Base-by-base conservation (phyloP, 352 stramenopile genomes). In the Hyaloperonospora brassicae region DNA sequence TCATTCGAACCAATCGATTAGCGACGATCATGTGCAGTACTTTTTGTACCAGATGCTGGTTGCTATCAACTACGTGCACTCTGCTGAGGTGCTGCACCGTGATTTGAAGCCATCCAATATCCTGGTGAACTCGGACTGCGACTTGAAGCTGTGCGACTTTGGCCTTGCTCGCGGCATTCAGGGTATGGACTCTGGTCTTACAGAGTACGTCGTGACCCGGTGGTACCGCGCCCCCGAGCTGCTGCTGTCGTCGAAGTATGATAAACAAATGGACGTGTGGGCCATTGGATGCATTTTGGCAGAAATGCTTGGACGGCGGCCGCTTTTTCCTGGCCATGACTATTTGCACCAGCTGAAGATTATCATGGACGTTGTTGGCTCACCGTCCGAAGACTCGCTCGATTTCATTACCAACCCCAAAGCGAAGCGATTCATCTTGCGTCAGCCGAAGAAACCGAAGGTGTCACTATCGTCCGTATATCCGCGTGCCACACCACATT, bases 141-240 rank as follows among this genome's bases (percentile, higher is more conserved):
- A 90, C 56, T 54, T 90, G 39, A 89, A 89, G 52, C 52, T 90
- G 24, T 90, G 80, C 51, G 80, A 90, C 58, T 90, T 90, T 64
- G 80, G 80, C 5, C 67, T 90, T 27, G 80, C 80, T 43, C 73
- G 80, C 50, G 80, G 80, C 40, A 80, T 90, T 14, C 68, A 90
- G 38, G 83, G 81, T 6, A 61, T 87, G 35, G 80, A 90, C 47
- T 78, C 75, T 14, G 74, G 78, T 21, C 66, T 95, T 2, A 95
- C 86, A 5, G 87, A 96, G 62, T 95, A 96, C 55, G 87, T 96
- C n/a, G 87, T 96, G 23, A 96, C 87, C 35, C 73, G 89, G 25
- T 97, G 89, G 89, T 97, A 97, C 57, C 76, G 89, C 38, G 83
- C 91, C 11, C 92, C 92, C 0, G 92, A 98, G 57, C 64, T 98